Conservation (phyloP, 805 yeast species). For the Martiniozyma abietophila region DNA sequence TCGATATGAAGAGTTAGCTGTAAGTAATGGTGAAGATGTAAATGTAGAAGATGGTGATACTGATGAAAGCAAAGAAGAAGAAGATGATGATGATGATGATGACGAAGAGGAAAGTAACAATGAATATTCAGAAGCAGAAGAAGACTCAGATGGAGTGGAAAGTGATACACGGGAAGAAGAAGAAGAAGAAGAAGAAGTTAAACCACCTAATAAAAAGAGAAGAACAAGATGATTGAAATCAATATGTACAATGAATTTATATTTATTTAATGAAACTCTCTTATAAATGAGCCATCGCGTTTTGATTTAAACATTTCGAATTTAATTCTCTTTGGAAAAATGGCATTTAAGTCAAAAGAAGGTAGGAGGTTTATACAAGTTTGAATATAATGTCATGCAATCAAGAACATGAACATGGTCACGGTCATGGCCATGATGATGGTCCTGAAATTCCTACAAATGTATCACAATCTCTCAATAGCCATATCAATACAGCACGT, state of each 20-base stretch:
- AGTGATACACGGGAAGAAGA: slow-evolving; percentile 1
- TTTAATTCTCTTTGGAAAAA: too few species aligned
- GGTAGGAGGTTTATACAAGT: too few species aligned
- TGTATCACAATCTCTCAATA: slow-evolving; percentile 55
- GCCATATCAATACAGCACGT: slow-evolving; percentile 49
- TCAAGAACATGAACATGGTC: slow-evolving; percentile 15
- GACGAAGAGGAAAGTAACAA: background rate
- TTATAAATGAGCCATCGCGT: too few species aligned
- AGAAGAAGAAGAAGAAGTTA: slow-evolving; percentile 1
- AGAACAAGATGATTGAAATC: slow-evolving; percentile 1
- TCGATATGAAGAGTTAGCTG: slow-evolving; percentile 1
- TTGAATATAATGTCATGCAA: too few species aligned
- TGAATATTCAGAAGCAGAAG: slow-evolving; percentile 1
- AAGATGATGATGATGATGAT: slow-evolving; percentile 2
- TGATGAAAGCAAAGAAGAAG: slow-evolving; percentile 3
- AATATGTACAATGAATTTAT: too few species aligned
- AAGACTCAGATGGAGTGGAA: slow-evolving; percentile 4
- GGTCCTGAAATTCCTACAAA: slow-evolving; percentile 63
- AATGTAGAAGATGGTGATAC: background rate
- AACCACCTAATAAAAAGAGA: slow-evolving; percentile 2
- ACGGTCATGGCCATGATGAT: slow-evolving; percentile 12
- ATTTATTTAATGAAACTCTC: too few species aligned
- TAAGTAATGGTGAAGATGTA: too few species aligned
- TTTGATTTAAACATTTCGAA: too few species aligned
- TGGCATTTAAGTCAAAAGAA: too few species aligned